Evolutionary conservation across 2,329 filamentous ascomycete species (phyloP).

Genomic region (Ophioceras dolichostomum): DNA sequence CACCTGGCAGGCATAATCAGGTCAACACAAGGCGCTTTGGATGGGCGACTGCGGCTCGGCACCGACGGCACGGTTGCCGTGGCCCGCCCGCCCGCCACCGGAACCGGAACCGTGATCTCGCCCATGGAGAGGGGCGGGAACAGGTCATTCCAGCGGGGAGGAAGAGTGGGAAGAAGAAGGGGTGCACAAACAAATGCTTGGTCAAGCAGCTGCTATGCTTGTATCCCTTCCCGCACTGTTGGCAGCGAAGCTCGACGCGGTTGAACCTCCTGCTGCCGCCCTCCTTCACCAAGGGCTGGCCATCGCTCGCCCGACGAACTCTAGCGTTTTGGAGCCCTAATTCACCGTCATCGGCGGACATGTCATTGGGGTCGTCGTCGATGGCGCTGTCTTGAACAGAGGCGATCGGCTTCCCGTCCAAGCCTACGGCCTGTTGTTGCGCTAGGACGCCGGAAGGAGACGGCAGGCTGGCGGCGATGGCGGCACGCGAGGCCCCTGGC

Average conservation of each 20-base stretch:
- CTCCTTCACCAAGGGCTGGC: conserved; percentile 68
- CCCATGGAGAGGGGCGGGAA: no score
- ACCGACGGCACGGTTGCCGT: no score
- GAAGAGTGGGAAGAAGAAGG: conserved; percentile 26
- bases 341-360: conserved; percentile 34
- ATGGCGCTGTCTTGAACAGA: conserved; percentile 56
- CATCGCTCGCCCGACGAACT: conserved; percentile 65
- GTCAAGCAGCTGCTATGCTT: conserved; percentile 99
- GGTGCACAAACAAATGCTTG: conserved; percentile 95
- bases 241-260: conserved; percentile 81
- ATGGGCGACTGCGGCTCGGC: no score
- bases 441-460: conserved; percentile 52
- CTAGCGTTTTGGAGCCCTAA: conserved; percentile 35
- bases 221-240: conserved; percentile 98
- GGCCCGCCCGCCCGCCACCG: no score
- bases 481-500: conserved; percentile 37
- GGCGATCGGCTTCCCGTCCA: conserved; percentile 28
- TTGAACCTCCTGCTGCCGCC: conserved; percentile 56
- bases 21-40: conserved; percentile 23
- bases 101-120: no score
- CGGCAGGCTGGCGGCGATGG: conserved; percentile 44
- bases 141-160: conserved; percentile 30
- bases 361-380: conserved; percentile 54
- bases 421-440: conserved; percentile 25
- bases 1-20: conserved; percentile 53